phyloP scores from a whole-genome alignment of 768 basidiomycete species.

The Hygrophoropsis aurantiaca region DNA sequence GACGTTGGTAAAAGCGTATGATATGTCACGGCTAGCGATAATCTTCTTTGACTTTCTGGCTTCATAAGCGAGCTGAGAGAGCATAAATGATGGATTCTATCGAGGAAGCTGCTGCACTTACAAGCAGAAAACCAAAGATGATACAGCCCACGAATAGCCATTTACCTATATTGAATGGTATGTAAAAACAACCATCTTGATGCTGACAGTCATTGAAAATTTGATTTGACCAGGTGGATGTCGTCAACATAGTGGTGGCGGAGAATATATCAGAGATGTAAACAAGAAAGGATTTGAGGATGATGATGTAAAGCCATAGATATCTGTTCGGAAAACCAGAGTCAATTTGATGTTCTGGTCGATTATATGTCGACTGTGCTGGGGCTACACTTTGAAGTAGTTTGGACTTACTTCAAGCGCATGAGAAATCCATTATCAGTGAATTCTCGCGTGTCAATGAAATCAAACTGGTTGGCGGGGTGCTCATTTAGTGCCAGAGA shows the following conservation, averaged over 20 bases:
- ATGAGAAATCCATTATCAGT: conserved; percentile 83
- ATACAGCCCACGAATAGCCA: conserved; percentile 99
- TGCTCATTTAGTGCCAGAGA: not conserved
- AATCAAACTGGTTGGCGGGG: conserved; percentile 75
- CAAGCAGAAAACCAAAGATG: conserved; percentile 95
- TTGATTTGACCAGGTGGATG: conserved; percentile 85
- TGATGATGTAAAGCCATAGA: conserved; percentile 87
- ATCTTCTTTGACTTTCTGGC: conserved; percentile 90
- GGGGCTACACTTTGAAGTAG: too few species aligned
- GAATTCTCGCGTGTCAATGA: conserved; percentile 92
- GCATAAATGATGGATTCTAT: conserved; percentile 10
- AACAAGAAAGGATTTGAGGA: conserved; percentile 95
- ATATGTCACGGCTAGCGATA: conserved; percentile 93
- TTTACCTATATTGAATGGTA: conserved; percentile 86
- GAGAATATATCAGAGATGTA: conserved; percentile 98
- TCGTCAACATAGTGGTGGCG: conserved; percentile 93
- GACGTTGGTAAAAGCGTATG: conserved; percentile 96
- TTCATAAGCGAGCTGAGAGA: conserved; percentile 81
- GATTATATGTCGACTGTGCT: not conserved
- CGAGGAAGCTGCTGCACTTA: conserved; percentile 34
- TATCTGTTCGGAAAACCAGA: conserved; percentile 53
- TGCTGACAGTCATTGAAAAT: conserved; percentile 77
- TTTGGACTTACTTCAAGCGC: conserved; percentile 70
- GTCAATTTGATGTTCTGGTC: not conserved
- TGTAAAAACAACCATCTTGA: conserved; percentile 72